phyloP scores from a whole-genome alignment of 371 early-diverging fungal species.

The Lichtheimia ornata region DNA sequence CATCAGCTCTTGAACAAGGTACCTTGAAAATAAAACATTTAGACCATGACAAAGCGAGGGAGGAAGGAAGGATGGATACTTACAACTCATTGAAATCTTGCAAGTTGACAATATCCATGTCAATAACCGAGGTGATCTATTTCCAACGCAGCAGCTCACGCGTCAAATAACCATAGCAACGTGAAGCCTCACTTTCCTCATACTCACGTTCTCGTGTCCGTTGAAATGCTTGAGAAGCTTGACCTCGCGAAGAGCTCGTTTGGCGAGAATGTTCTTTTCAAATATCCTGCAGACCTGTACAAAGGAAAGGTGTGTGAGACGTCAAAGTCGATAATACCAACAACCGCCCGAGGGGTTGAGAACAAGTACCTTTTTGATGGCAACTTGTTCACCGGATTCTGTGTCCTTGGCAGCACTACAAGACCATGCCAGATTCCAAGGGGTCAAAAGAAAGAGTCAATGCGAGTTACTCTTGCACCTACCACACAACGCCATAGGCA shows the following conservation, averaged over 20 bases:
- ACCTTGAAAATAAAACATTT: conserved; percentile 35
- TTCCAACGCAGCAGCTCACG: not conserved
- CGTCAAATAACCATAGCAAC: too few species aligned
- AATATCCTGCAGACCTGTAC: conserved; percentile 56
- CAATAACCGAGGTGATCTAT: conserved; percentile 82
- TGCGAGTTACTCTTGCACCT: conserved; percentile 3
- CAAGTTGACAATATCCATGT: conserved; percentile 54
- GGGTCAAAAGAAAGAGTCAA: not conserved
- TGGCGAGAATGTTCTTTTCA: conserved; percentile 83
- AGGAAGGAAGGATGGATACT: too few species aligned
- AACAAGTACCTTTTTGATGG: conserved; percentile 84
- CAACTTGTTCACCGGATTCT: conserved; percentile 83
- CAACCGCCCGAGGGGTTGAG: too few species aligned
- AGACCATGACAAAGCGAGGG: too few species aligned
- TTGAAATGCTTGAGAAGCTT: conserved; percentile 88
- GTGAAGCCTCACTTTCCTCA: too few species aligned
- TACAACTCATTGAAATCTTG: conserved; percentile 87
- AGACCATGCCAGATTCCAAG: not conserved
- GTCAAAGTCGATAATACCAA: too few species aligned
- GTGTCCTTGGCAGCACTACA: conserved; percentile 78
- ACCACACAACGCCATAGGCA: conserved; percentile 71
- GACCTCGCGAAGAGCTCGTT: conserved; percentile 87
- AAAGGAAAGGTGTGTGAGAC: not conserved
- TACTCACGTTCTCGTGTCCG: conserved; percentile 85
- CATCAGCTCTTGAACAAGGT: conserved; percentile 94